Conservation (phyloP, 176 grass and related monocot species). For the Zea luxurians region DNA sequence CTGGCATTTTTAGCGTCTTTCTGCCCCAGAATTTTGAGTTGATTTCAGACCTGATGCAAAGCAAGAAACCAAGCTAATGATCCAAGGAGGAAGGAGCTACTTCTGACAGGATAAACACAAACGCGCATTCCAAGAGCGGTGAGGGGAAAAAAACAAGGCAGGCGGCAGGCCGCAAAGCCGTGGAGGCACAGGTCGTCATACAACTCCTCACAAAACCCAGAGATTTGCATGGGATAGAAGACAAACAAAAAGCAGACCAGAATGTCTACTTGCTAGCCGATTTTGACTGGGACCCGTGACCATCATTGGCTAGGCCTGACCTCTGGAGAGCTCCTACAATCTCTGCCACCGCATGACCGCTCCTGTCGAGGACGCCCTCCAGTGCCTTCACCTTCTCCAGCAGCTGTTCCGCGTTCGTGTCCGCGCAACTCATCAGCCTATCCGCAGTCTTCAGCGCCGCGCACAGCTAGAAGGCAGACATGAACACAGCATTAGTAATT, state of each 20-base stretch:
- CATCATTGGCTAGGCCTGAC: not conserved
- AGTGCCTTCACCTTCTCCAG: slow-evolving; percentile 38
- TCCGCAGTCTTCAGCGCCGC: slow-evolving; percentile 41
- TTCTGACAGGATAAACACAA: not conserved
- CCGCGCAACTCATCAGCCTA: slow-evolving; percentile 34
- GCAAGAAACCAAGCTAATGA: not conserved
- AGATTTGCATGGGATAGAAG: not conserved
- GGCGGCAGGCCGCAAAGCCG: not conserved
- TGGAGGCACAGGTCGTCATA: not conserved
- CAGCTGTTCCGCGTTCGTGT: slow-evolving; percentile 24
- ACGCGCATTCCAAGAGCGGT: not conserved
- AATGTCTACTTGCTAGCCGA: slow-evolving; percentile 27
- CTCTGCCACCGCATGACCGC: not conserved
- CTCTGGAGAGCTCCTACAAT: slow-evolving; percentile 28
- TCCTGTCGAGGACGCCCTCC: slow-evolving; percentile 33
- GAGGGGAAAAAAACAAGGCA: not conserved
- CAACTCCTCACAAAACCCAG: not conserved
- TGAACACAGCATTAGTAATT: not conserved
- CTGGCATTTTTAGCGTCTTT: not conserved
- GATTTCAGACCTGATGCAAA: not conserved
- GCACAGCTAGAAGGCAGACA: slow-evolving; percentile 28
- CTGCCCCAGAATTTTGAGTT: not conserved
- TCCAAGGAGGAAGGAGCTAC: not conserved
- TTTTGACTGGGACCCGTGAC: not conserved
- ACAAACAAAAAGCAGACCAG: not conserved